These are phyloP conservation scores for Trichoderma sp. DNA, from an alignment of 2,329 filamentous ascomycete species.

Conservation along the genomic window DNA sequence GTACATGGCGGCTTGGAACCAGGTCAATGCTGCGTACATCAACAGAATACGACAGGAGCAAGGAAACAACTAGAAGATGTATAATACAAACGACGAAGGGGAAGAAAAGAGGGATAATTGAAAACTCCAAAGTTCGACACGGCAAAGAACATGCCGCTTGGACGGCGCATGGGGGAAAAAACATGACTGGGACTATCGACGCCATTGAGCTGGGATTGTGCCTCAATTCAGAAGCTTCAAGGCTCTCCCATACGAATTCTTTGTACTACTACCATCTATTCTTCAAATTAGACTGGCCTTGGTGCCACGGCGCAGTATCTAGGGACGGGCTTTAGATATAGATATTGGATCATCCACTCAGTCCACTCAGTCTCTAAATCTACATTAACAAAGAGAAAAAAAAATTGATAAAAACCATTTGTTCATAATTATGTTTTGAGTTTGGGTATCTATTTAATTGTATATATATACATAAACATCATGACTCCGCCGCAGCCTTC, in stretches of 20 bases:
- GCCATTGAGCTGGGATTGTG: background rate
- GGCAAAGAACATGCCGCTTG: background rate
- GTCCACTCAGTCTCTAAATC: constrained; percentile 7
- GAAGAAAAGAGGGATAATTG: background rate
- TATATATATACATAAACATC: background rate
- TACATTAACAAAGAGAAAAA: background rate
- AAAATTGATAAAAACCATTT: background rate
- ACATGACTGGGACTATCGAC: background rate
- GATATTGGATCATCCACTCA: constrained; percentile 18
- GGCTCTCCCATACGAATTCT: background rate
- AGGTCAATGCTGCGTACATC: constrained; percentile 71
- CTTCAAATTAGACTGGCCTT: constrained; percentile 19
- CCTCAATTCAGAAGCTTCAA: background rate
- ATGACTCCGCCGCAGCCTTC: constrained; percentile 41
- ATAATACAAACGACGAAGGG: background rate
- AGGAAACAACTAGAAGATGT: constrained; percentile 33
- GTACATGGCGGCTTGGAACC: constrained; percentile 81
- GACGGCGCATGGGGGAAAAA: background rate
- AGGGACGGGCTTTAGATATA: constrained; percentile 14
- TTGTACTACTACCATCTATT: constrained; percentile 14
- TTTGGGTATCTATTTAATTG: constrained; percentile 38
- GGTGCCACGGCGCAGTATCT: constrained; percentile 14
- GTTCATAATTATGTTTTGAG: background rate
- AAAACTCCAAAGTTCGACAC: background rate
- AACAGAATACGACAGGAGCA: constrained; percentile 64